Base-by-base conservation (phyloP, 345 rosid genomes). In the Geranium brycei region DNA sequence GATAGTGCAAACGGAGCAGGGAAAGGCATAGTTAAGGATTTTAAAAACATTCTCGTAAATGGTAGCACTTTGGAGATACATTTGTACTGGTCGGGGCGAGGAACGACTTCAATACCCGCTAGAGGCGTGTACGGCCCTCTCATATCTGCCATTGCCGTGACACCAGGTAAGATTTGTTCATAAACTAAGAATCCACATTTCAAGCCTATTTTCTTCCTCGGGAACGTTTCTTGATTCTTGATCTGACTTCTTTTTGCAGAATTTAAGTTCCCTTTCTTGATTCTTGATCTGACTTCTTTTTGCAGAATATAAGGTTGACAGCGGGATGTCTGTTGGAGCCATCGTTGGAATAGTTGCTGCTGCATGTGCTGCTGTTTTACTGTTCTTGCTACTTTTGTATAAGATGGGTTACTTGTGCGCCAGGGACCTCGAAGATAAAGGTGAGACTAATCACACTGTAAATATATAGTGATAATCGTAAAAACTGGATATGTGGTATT, bases 241-340 rank as follows among this genome's bases (percentile, higher is more conserved):
- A 19, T 53, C n/a, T n/a, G 53, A 30, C 12, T 31, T 62, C 13
- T 35, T 19, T 67, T 60, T 63, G 73, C 70, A 89, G 96, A 92
- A 71, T 89, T 71, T 68, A 14, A 80, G 58, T n/a, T n/a, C n/a
- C n/a, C n/a, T 60, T 16, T 60, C 28, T 23, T 16, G 11, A 51
- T 61, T 18, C 14, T 65, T 30, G 5, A 19, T 53, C n/a, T n/a
- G 53, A 30, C 12, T 31, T 62, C 13, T 35, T 19, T 67, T 60
- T 63, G 73, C 70, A 89, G 96, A 92, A 71, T 89, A 71, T 68
- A 14, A 80, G 58, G 95, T 92, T 62, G 86, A 83, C 59, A 75
- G 76, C 7, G 79, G 88, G 28, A 68, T 82, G 57, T 80, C 93
- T 1, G 83, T 74, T 60, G 88, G 88, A 79, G 88, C 77, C 19